These are phyloP conservation scores for Rutidosis leptorrhynchoides DNA, from an alignment of 129 eudicot species.

Conservation along the genomic window DNA sequence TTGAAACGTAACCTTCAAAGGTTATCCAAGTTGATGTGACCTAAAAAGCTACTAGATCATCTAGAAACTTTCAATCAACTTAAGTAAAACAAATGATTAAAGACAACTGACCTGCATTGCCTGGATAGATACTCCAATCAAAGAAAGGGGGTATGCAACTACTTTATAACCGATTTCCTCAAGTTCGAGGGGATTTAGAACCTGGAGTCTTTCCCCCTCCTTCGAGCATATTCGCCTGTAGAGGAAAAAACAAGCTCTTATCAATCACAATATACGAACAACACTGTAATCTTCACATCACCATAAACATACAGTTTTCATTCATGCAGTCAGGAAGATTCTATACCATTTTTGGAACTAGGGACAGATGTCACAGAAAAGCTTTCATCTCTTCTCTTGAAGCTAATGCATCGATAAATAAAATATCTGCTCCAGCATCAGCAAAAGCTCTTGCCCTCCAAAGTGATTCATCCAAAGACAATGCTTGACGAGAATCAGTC, in stretches of 20 bases:
- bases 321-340: no score
- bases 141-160: slow-evolving; percentile 92
- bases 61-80: no score
- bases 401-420: slow-evolving; percentile 85
- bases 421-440: slow-evolving; percentile 95
- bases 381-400: slow-evolving; percentile 90
- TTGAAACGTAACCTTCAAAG: no score
- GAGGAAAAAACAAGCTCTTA: not conserved
- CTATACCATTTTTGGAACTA: slow-evolving; percentile 90
- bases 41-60: no score
- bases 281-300: no score
- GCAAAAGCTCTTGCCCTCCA: slow-evolving; percentile 85
- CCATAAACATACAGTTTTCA: no score
- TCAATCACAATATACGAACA: no score
- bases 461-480: slow-evolving; percentile 78
- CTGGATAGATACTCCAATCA: slow-evolving; percentile 83
- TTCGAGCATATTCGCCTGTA: slow-evolving; percentile 97
- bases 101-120: slow-evolving; percentile 73
- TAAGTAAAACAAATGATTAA: no score
- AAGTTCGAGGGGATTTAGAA: slow-evolving; percentile 80
- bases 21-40: no score
- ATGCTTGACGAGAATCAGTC: slow-evolving; percentile 96
- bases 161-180: slow-evolving; percentile 79
- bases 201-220: slow-evolving; percentile 97
- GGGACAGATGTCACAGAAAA: slow-evolving; percentile 64